phyloP scores from a whole-genome alignment of 2,329 filamentous ascomycete species.

The Neonectria coccinea region DNA sequence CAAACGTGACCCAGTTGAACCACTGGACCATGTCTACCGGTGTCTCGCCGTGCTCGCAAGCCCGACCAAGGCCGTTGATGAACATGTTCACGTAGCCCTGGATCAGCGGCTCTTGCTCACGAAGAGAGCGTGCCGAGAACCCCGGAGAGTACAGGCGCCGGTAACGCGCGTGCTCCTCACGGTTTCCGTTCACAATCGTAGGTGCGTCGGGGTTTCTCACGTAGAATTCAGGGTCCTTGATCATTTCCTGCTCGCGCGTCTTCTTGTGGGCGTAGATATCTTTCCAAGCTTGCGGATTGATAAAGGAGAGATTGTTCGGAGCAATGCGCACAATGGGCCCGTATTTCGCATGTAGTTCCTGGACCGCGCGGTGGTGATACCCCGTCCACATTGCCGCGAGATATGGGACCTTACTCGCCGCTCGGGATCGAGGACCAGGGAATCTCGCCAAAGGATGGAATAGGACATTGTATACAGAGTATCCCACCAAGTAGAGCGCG shows the following conservation, averaged over 20 bases:
- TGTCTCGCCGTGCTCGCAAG: slow-evolving; percentile 23
- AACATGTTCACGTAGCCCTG: slow-evolving; percentile 22
- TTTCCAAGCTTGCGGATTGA: slow-evolving; percentile 28
- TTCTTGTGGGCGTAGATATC: slow-evolving; percentile 30
- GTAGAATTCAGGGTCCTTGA: slow-evolving; percentile 20
- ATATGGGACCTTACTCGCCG: slow-evolving; percentile 23
- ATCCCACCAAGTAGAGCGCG: slow-evolving; percentile 1
- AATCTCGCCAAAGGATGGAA: slow-evolving; percentile 25
- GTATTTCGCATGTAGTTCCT: slow-evolving; percentile 25
- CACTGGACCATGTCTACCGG: slow-evolving; percentile 25
- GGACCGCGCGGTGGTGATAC: slow-evolving; percentile 11
- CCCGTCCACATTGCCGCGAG: slow-evolving; percentile 14
- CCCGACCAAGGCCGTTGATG: slow-evolving; percentile 3
- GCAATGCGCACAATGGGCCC: slow-evolving; percentile 28
- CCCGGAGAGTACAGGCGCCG: slow-evolving; percentile 27
- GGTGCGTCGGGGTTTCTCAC: slow-evolving; percentile 23
- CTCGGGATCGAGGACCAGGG: slow-evolving; percentile 19
- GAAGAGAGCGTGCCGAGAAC: slow-evolving; percentile 21
- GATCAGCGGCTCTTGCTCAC: slow-evolving; percentile 28
- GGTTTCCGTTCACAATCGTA: slow-evolving; percentile 23
- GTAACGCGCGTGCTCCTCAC: slow-evolving; percentile 26
- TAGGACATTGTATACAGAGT: slow-evolving; percentile 18
- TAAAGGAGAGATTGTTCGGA: slow-evolving; percentile 27
- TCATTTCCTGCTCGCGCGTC: slow-evolving; percentile 18
- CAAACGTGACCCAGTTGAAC: slow-evolving; percentile 29